Base-by-base conservation (phyloP, 2,329 filamentous ascomycete genomes). In the Diaporthe citriasiana region DNA sequence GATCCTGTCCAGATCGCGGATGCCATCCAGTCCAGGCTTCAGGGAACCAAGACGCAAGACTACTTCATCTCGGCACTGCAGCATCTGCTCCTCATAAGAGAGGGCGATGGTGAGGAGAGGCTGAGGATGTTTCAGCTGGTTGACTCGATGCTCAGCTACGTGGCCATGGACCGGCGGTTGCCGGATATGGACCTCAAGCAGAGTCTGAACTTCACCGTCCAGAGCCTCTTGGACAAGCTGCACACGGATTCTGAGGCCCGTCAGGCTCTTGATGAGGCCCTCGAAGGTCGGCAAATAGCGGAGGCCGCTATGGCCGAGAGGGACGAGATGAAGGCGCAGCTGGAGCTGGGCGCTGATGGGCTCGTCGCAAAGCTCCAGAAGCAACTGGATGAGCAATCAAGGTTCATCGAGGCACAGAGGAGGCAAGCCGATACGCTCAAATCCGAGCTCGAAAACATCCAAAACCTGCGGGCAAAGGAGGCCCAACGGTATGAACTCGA, bases 111-210 rank as follows among this genome's bases (percentile, higher is more conserved):
- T 65, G 97, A 98, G 81, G 97, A 99, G 83, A 92, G 95, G 19
- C 85, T 98, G 76, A 92, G 95, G 65, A 97, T 98, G 93, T 99
- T 98, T 85, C 97, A 98, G 86, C 90, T 99, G 38, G 95, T 98
- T 38, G 97, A 99, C 84, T 93, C 94, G n/a, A 98, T 98, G 95
- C 91, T 99, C 77, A 98, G 95, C 83, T 98, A 98, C 83, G 96
- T 99, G 76, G 96, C 96, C 79, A 99, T 99, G 96, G 97, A 99
- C 83, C 91, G 97, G 80, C 90, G 97, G 76, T 84, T 98, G 77
- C 97, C 97, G 51, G 96, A 99, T 83, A 96, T 98, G 92, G 97
- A 99, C 82, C 90, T 99, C 74, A 98, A 98, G 86, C 96, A 98
- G 83, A 97, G 95, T 81, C 90, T 99, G 77, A 98, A 97, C 82